Evolutionary conservation across 2,329 filamentous ascomycete species (phyloP).

Genomic region (Dothistroma septosporum): DNA sequence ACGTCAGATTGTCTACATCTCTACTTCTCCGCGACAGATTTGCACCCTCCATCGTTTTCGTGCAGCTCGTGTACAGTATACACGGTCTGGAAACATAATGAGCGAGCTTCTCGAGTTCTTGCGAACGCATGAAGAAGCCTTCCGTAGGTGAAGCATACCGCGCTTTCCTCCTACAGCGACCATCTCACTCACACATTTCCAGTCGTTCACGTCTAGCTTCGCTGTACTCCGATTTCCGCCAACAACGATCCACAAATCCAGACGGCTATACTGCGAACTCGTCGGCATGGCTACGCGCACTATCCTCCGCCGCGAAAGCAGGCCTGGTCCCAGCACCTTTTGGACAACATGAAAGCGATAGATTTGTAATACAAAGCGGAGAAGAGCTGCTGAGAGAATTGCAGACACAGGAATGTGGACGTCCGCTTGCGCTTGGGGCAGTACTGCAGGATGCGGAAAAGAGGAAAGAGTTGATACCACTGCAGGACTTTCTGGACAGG

Average conservation of each 20-base stretch:
- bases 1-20: background rate
- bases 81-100: slow-evolving; percentile 12
- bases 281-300: slow-evolving; percentile 70
- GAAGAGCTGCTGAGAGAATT: slow-evolving; percentile 66
- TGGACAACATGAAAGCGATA: slow-evolving; percentile 37
- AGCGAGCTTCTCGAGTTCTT: slow-evolving; percentile 59
- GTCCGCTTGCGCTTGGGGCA: slow-evolving; percentile 72
- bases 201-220: slow-evolving; percentile 72
- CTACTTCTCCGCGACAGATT: background rate
- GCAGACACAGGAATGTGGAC: slow-evolving; percentile 72
- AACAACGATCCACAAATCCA: slow-evolving; percentile 71
- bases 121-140: slow-evolving; percentile 47
- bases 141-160: slow-evolving; percentile 40
- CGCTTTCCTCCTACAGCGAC: slow-evolving; percentile 2
- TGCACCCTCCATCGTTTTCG: background rate
- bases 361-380: slow-evolving; percentile 50
- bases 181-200: slow-evolving; percentile 10
- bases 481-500: slow-evolving; percentile 63
- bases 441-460: slow-evolving; percentile 73
- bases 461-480: slow-evolving; percentile 64
- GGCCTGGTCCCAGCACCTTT: slow-evolving; percentile 53
- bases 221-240: slow-evolving; percentile 80
- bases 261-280: slow-evolving; percentile 81
- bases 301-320: slow-evolving; percentile 63
- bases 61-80: background rate